Conservation (phyloP, 2,329 filamentous ascomycete species). For the Aaosphaeria pasadenensis region DNA sequence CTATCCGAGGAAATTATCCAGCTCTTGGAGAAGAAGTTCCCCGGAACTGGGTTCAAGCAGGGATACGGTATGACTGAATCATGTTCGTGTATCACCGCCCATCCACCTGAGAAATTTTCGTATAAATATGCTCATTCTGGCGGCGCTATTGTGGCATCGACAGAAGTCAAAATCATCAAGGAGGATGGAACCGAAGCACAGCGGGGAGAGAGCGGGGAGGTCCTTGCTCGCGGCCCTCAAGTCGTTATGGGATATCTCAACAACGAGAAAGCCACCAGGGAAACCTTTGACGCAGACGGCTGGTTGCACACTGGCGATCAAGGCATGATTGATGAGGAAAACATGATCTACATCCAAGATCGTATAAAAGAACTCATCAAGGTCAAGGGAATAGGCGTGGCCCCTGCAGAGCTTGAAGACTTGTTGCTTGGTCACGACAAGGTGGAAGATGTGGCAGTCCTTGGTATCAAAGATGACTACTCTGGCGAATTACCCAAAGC, state of each 20-base stretch:
- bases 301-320: constrained; percentile 60
- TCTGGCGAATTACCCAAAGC: constrained; percentile 47
- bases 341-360: constrained; percentile 57
- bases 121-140: constrained; percentile 58
- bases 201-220: constrained; percentile 52
- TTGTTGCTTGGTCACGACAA: constrained; percentile 55
- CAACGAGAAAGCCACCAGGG: constrained; percentile 41
- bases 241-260: constrained; percentile 51
- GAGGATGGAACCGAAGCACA: constrained; percentile 54
- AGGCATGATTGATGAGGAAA: constrained; percentile 54
- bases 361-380: constrained; percentile 69
- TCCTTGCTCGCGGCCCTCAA: constrained; percentile 48
- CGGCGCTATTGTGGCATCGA: constrained; percentile 57
- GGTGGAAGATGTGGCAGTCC: constrained; percentile 57
- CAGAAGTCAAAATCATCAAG: constrained; percentile 59
- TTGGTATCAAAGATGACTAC: constrained; percentile 54
- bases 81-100: constrained; percentile 61
- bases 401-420: constrained; percentile 64
- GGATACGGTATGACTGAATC: constrained; percentile 69
- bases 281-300: constrained; percentile 48
- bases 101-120: constrained; percentile 54
- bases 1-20: constrained; percentile 57
- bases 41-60: constrained; percentile 60
- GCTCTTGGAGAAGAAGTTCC: constrained; percentile 55
- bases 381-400: constrained; percentile 61